These are phyloP conservation scores for Naganishia liquefaciens DNA, from an alignment of 1,284 basidiomycete species.

Conservation along the genomic window DNA sequence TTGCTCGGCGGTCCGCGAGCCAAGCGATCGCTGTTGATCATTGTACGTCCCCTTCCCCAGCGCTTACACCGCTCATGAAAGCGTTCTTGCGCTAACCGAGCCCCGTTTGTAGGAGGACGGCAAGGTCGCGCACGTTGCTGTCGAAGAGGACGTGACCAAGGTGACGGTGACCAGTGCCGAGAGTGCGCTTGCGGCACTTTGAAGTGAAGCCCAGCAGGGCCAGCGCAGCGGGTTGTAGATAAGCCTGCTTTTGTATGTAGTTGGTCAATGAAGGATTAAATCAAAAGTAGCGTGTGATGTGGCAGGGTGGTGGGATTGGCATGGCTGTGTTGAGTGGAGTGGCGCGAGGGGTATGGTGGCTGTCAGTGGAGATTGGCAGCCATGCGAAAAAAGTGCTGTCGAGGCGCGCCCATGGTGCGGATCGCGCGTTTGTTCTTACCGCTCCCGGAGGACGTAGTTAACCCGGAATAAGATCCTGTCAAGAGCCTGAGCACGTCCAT, in stretches of 20 bases:
- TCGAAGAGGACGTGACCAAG: slow-evolving; percentile 63
- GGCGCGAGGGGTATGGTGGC: too few species aligned
- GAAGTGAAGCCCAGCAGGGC: slow-evolving; percentile 12
- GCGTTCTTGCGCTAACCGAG: not conserved
- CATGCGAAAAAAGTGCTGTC: too few species aligned
- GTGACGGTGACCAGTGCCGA: slow-evolving; percentile 64
- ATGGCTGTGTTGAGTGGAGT: too few species aligned
- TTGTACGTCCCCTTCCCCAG: slow-evolving; percentile 31
- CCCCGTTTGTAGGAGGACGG: slow-evolving; percentile 66
- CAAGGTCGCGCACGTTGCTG: slow-evolving; percentile 60
- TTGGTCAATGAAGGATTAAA: not conserved
- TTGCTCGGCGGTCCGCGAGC: slow-evolving; percentile 66
- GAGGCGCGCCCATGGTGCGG: too few species aligned
- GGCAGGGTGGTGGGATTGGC: too few species aligned
- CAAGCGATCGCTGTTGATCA: slow-evolving; percentile 59
- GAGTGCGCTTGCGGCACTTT: slow-evolving; percentile 55
- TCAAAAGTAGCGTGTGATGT: too few species aligned
- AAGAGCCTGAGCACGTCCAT: too few species aligned
- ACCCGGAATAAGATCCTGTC: too few species aligned
- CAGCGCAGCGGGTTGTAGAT: slow-evolving; percentile 17
- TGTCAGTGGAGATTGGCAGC: too few species aligned
- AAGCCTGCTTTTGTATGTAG: not conserved
- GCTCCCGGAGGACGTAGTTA: too few species aligned
- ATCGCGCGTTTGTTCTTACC: too few species aligned
- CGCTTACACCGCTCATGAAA: too few species aligned